Conservation (phyloP, 192 early-diverging fungal species). For the Cetraspora pellucida region DNA sequence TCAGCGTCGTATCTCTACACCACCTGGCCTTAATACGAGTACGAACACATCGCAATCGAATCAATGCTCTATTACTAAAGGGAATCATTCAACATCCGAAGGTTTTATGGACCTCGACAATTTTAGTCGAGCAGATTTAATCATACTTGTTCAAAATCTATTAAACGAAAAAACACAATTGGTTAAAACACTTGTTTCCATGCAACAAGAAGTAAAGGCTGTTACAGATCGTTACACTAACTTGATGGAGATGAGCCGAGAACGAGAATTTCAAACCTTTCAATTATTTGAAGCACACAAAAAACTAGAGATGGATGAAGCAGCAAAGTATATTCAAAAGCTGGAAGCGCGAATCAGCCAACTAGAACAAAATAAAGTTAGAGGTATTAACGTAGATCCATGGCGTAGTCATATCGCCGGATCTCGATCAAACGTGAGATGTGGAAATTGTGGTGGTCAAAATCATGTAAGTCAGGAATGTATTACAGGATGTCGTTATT, state of each 20-base stretch:
- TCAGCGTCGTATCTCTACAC: neutral
- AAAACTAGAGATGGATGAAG: conserved; percentile 55
- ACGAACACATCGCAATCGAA: neutral
- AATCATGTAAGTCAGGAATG: conserved; percentile 53
- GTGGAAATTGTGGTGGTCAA: conserved; percentile 54
- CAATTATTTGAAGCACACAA: conserved; percentile 49
- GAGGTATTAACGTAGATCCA: conserved; percentile 33
- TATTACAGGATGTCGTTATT: conserved; percentile 46
- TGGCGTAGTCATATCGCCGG: conserved; percentile 38
- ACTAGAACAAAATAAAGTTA: conserved; percentile 38
- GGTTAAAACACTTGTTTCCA: conserved; percentile 44
- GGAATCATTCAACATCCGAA: neutral
- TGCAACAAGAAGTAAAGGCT: conserved; percentile 56
- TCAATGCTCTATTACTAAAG: neutral
- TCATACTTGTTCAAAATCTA: conserved; percentile 42
- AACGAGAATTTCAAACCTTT: conserved; percentile 49
- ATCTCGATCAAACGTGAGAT: conserved; percentile 41
- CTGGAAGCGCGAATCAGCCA: conserved; percentile 43
- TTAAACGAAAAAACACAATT: conserved; percentile 50
- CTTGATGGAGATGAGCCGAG: conserved; percentile 44
- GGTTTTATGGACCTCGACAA: neutral
- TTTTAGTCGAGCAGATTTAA: conserved; percentile 22
- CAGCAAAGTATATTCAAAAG: conserved; percentile 51
- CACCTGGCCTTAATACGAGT: neutral
- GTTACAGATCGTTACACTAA: conserved; percentile 48